phyloP scores from a whole-genome alignment of 2,329 filamentous ascomycete genomes.

The Exophiala calicioides region DNA sequence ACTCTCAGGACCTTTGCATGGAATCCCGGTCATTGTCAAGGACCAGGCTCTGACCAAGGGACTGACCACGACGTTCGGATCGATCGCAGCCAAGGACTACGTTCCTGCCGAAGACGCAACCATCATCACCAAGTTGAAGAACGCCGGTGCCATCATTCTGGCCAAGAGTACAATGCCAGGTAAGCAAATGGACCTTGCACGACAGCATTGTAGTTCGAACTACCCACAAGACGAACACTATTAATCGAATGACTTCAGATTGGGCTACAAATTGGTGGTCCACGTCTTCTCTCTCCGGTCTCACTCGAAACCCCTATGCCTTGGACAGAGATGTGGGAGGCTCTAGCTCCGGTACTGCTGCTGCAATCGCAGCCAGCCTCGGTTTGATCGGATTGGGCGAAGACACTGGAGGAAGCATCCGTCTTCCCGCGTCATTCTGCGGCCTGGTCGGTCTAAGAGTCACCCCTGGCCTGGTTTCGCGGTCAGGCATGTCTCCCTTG shows the following conservation, averaged over 20 bases:
- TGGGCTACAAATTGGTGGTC: conserved; percentile 61
- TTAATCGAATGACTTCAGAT: conserved; percentile 4
- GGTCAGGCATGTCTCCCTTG: conserved; percentile 44
- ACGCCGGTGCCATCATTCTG: conserved; percentile 54
- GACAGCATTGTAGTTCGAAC: too few relatives aligned
- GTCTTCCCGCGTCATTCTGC: conserved; percentile 46
- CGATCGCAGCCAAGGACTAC: conserved; percentile 38
- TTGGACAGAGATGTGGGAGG: conserved; percentile 63
- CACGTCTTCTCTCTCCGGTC: conserved; percentile 63
- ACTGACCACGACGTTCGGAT: conserved; percentile 59
- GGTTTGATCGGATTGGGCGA: conserved; percentile 60
- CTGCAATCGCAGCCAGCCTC: conserved; percentile 60
- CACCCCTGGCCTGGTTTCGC: conserved; percentile 48
- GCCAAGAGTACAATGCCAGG: conserved; percentile 55
- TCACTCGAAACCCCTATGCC: conserved; percentile 68
- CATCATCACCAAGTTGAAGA: conserved; percentile 52
- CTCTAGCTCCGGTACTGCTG: conserved; percentile 64
- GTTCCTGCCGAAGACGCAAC: conserved; percentile 52
- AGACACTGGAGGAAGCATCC: conserved; percentile 53
- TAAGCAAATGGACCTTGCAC: conserved; percentile 1
- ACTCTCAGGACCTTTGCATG: conserved; percentile 50
- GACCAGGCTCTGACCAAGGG: conserved; percentile 64
- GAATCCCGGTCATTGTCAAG: conserved; percentile 59
- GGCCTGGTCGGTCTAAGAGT: conserved; percentile 51
- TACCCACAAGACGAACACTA: background rate